phyloP scores from a whole-genome alignment of 2,329 filamentous ascomycete species.

The Aspergillus terreus region DNA sequence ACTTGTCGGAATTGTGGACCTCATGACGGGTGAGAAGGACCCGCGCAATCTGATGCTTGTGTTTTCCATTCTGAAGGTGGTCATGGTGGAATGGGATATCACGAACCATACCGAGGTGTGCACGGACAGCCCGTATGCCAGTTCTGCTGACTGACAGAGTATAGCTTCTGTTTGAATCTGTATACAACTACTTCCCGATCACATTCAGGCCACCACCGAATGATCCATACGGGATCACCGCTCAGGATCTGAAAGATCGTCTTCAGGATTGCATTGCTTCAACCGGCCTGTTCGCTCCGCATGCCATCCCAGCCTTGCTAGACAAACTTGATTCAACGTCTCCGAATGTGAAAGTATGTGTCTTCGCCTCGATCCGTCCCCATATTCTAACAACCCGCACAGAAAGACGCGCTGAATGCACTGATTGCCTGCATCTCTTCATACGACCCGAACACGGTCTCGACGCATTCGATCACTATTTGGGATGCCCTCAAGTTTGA shows the following conservation, averaged over 20 bases:
- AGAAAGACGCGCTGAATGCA: constrained; percentile 64
- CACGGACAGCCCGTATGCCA: background rate
- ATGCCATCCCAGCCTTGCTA: constrained; percentile 63
- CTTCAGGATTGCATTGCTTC: constrained; percentile 62
- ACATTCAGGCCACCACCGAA: constrained; percentile 67
- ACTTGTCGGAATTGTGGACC: constrained; percentile 58
- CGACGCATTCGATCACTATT: constrained; percentile 60
- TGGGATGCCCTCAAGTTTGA: constrained; percentile 70
- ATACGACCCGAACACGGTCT: constrained; percentile 58
- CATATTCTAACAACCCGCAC: constrained; percentile 15
- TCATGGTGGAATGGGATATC: constrained; percentile 67
- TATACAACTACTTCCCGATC: constrained; percentile 71
- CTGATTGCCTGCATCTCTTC: constrained; percentile 57
- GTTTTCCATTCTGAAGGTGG: constrained; percentile 63
- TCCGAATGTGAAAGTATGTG: constrained; percentile 59
- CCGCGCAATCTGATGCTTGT: constrained; percentile 68
- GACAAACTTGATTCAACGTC: constrained; percentile 69
- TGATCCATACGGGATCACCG: constrained; percentile 66
- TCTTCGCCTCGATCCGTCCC: background rate
- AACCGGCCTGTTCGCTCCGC: constrained; percentile 60
- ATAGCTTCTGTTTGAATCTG: constrained; percentile 59
- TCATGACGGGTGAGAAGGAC: constrained; percentile 67
- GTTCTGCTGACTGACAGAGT: constrained; percentile 13
- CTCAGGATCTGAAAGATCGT: constrained; percentile 63
- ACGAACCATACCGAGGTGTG: constrained; percentile 55